Percentiles rank a stretch among this genome's conserved stretches.
Evolutionary conservation across 225 moss, liverwort and hornwort genomes (phyloP).

Genomic region (Thuidium tamariscinum): DNA sequence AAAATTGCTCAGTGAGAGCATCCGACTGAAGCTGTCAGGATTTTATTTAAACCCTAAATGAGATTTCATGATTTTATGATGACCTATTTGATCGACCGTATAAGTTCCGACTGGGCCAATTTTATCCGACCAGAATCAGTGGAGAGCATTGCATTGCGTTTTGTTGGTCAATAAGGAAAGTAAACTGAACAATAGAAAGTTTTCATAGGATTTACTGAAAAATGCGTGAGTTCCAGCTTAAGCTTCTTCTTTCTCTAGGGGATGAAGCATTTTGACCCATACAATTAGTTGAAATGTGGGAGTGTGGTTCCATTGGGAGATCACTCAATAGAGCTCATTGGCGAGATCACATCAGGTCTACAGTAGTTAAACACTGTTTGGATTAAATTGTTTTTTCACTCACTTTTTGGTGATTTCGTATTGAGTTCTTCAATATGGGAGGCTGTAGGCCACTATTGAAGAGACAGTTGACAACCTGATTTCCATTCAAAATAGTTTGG

Average conservation of each 20-base stretch:
- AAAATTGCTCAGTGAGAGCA: background rate
- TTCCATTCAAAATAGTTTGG: background rate
- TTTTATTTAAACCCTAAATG: background rate
- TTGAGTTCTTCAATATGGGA: background rate
- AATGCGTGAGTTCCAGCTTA: background rate
- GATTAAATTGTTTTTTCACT: background rate
- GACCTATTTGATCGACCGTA: background rate
- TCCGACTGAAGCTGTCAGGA: background rate
- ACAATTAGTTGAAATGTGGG: background rate
- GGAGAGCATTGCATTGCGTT: background rate
- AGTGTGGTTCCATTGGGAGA: background rate
- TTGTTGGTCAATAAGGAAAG: background rate
- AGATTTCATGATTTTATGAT: background rate
- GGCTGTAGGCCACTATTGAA: background rate
- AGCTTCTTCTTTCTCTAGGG: background rate
- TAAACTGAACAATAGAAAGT: background rate
- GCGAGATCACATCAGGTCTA: background rate
- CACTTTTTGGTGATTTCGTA: background rate
- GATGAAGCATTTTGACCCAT: background rate
- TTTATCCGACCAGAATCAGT: background rate
- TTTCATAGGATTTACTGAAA: background rate
- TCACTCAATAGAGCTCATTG: background rate
- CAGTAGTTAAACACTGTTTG: background rate
- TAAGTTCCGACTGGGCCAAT: background rate
- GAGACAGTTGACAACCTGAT: background rate